phyloP scores from a whole-genome alignment of 257 asterid species.

The Leptodermis oblonga region DNA sequence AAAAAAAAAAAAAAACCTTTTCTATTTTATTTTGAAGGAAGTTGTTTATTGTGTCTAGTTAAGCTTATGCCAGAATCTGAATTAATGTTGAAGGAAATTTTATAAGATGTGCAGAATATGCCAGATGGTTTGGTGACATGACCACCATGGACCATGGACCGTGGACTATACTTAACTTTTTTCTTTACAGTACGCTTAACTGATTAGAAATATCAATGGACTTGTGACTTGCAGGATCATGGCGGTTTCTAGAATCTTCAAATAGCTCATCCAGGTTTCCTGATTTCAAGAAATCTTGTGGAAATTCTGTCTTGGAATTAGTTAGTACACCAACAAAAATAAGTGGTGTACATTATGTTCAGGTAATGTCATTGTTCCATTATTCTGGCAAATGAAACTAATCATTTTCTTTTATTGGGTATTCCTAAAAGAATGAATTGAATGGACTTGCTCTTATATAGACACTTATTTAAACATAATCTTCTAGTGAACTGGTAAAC shows the following conservation, averaged over 20 bases:
- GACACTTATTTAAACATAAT: neutral
- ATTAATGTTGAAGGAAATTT: neutral
- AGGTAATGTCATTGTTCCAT: conserved; percentile 47
- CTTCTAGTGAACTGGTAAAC: neutral
- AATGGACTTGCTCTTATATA: neutral
- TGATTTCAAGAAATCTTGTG: conserved; percentile 71
- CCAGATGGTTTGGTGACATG: neutral
- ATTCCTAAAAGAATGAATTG: neutral
- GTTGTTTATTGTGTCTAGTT: neutral
- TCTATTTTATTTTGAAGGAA: neutral
- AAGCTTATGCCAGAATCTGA: neutral
- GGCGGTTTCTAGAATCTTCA: conserved; percentile 71
- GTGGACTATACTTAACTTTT: neutral
- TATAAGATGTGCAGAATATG: neutral
- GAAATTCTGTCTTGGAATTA: conserved; percentile 77
- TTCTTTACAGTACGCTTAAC: neutral
- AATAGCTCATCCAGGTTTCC: conserved; percentile 76
- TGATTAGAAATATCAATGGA: conserved; percentile 4
- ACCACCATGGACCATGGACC: no score
- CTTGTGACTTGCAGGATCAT: conserved; percentile 54
- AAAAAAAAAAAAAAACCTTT: neutral
- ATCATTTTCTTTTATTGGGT: neutral
- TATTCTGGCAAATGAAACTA: conserved; percentile 11
- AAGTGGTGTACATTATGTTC: conserved; percentile 96
- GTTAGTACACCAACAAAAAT: conserved; percentile 85